Evolutionary conservation across 768 basidiomycete species (phyloP), one percentile per base, ranked within the genome.

Genomic region (Exidia glandulosa): DNA sequence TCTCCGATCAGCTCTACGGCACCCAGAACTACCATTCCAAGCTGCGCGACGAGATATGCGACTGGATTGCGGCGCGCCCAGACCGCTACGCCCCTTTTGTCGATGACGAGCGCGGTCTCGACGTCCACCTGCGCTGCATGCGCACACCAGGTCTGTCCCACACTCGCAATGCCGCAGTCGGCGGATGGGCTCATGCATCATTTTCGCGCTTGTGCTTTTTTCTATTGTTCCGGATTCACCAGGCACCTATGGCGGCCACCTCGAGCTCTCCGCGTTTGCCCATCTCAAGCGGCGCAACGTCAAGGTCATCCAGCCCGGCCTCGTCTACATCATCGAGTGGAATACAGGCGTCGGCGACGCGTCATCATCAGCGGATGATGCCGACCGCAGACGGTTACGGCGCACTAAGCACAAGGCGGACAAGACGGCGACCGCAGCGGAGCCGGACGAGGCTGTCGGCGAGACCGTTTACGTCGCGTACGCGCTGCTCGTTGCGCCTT

Each of bases 201-300:
- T 45, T 45, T 45, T 19, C 1, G 16, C 23, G n/a, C 54, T 59
- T 32, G 45, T 56, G n/a, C 63, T 61, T 61, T 56, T 59, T 61
- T 62, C 58, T 45, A 45, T 45, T 45, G 41, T 45, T 45, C 41
- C 41, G 19, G 19, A 45, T 23, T 14, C 41, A 45, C 58, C 65
- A 87, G 89, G 83, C 31, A 94, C 93, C 2, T 95, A 94, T 62
- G 94, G 93, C 45, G 92, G 92, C 1, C 91, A 96, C 71, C 82
- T 96, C 66, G 94, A 96, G 71, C 78, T 96, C n/a, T 88, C 87
- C 19, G 91, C 91, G 1, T 95, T 94, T 70, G 86, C 94, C 3
- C 89, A 93, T 65, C 81, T 91, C 75, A 79, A 79, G 56, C 75
- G 76, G 59, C 78, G 86, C 32, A 81, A 91, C 66, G 87, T 96